A percentile compares a stretch with the other conserved stretches of the same genome.
Evolutionary conservation across 768 basidiomycete species (phyloP).

Genomic region (Trametes cubensis): DNA sequence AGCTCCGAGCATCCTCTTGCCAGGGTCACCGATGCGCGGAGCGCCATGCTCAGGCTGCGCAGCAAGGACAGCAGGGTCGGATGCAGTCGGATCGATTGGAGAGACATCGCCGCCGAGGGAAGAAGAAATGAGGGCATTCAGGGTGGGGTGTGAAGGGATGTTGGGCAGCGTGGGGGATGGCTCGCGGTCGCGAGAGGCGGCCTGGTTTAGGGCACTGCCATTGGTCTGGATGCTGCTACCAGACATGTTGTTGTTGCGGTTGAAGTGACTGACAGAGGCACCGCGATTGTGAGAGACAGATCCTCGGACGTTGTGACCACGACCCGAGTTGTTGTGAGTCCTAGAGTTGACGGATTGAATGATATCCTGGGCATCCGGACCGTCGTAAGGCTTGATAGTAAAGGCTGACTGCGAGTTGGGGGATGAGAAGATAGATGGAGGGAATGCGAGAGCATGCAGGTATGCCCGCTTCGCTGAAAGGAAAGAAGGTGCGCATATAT

Average conservation of each 20-base stretch:
- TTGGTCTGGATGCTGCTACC: constrained; percentile 26
- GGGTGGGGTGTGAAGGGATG: constrained; percentile 80
- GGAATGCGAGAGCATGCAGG: constrained; percentile 84
- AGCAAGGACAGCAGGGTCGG: constrained; percentile 72
- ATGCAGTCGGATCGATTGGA: constrained; percentile 42
- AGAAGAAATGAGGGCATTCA: constrained; percentile 83
- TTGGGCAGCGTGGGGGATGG: constrained; percentile 82
- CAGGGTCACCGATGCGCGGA: constrained; percentile 87
- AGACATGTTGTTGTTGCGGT: constrained; percentile 26
- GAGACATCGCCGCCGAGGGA: constrained; percentile 61
- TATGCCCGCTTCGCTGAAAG: constrained; percentile 91
- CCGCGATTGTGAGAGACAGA: constrained; percentile 36
- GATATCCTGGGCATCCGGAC: constrained; percentile 85
- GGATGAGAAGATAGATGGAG: constrained; percentile 69
- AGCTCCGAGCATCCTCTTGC: constrained; percentile 86
- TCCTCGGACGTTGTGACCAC: constrained; percentile 68
- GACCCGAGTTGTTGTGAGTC: constrained; percentile 61
- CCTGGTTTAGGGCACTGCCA: constrained; percentile 32
- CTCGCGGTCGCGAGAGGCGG: constrained; percentile 47
- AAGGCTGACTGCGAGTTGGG: constrained; percentile 54
- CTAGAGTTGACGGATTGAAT: constrained; percentile 84
- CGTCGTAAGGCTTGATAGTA: constrained; percentile 89
- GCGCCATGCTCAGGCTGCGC: constrained; percentile 56
- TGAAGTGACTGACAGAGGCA: constrained; percentile 31
- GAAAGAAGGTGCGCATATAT: constrained; percentile 8